Evolutionary conservation across 257 asterid species (phyloP).

Genomic region (Ophiorrhiza pumila): DNA sequence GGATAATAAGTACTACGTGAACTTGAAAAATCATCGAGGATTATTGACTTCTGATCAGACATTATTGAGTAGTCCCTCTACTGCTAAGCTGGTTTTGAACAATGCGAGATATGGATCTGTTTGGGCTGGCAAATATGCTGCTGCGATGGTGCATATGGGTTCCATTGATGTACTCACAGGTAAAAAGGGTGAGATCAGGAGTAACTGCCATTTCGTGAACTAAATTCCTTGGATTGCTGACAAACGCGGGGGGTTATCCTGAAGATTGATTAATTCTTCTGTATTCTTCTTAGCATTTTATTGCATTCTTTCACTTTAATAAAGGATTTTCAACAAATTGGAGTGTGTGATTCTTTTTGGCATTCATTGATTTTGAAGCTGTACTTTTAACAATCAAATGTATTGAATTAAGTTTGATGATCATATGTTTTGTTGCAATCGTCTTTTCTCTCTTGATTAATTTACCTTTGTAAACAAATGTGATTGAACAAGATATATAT

Average conservation of each 20-base stretch:
- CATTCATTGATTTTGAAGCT: no score
- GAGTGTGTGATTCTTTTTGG: no score
- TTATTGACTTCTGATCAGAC: constrained; percentile 48
- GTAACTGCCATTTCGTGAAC: constrained; percentile 41
- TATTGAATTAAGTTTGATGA: no score
- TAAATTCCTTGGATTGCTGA: constrained; percentile 12
- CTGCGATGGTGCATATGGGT: constrained; percentile 69
- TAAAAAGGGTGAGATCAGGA: constrained; percentile 47
- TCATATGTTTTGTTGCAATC: no score
- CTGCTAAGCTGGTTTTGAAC: constrained; percentile 32
- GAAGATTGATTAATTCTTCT: background rate
- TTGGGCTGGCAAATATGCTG: constrained; percentile 53
- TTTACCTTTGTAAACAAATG: no score
- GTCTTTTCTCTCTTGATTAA: no score
- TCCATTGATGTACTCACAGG: constrained; percentile 49
- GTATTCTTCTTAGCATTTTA: background rate
- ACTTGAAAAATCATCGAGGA: constrained; percentile 32
- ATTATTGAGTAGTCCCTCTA: constrained; percentile 33
- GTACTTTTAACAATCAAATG: no score
- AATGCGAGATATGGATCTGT: constrained; percentile 27
- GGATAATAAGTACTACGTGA: constrained; percentile 48
- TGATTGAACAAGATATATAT: no score
- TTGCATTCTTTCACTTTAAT: background rate
- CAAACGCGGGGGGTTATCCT: background rate
- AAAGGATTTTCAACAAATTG: background rate